Conservation (phyloP, 192 early-diverging fungal genomes). For the Podochytrium sp. region DNA sequence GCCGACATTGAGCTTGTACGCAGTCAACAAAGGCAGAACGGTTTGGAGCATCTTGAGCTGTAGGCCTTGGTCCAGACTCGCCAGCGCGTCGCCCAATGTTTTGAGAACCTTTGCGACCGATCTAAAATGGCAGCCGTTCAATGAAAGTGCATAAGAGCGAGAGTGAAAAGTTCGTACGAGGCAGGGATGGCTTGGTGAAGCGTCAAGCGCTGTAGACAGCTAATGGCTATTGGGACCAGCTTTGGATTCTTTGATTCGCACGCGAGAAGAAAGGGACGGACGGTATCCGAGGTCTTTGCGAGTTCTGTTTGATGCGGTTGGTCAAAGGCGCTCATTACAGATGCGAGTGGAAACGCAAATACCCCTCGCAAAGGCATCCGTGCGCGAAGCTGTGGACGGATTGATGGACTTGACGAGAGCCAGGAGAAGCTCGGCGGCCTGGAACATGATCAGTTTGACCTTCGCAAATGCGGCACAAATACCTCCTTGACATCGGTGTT, state of each 20-base stretch:
- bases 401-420: slow-evolving; percentile 23
- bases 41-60: slow-evolving; percentile 95
- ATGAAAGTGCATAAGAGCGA: too few species aligned
- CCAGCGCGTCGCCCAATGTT: slow-evolving; percentile 44
- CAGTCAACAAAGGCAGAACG: slow-evolving; percentile 83
- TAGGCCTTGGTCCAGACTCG: slow-evolving; percentile 74
- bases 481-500: slow-evolving; percentile 97
- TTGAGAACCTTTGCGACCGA: slow-evolving; percentile 35
- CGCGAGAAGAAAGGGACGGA: slow-evolving; percentile 75
- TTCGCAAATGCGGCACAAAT: neutral
- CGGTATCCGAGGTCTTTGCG: slow-evolving; percentile 8
- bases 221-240: slow-evolving; percentile 79
- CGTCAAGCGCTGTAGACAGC: slow-evolving; percentile 80
- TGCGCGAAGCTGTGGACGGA: neutral
- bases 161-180: too few species aligned
- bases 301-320: slow-evolving; percentile 12
- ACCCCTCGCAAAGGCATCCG: slow-evolving; percentile 11
- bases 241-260: slow-evolving; percentile 82
- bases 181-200: slow-evolving; percentile 75
- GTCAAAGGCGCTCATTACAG: neutral
- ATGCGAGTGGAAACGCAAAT: neutral
- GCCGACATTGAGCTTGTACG: slow-evolving; percentile 73
- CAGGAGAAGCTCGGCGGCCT: slow-evolving; percentile 24
- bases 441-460: too few species aligned
- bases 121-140: too few species aligned